phyloP scores from a whole-genome alignment of 768 basidiomycete species.

The Lactifluus volemus region DNA sequence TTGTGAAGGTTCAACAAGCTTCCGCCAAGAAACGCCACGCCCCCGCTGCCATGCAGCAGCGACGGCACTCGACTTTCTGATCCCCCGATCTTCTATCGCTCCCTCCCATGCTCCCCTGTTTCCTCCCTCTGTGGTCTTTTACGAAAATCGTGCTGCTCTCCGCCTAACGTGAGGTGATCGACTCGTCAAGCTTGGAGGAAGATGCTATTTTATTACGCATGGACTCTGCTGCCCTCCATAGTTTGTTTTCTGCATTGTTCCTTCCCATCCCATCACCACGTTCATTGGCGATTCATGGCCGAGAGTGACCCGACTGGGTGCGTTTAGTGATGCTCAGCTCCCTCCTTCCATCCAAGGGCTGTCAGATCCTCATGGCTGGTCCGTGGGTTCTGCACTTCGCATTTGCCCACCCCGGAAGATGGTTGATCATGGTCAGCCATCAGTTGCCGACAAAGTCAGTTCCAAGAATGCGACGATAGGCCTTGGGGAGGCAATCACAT shows the following conservation, averaged over 20 bases:
- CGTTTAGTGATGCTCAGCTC: conserved; percentile 20
- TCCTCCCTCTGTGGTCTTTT: conserved; percentile 15
- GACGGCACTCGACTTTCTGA: conserved; percentile 38
- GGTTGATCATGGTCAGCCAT: conserved; percentile 15
- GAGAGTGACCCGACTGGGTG: conserved; percentile 14
- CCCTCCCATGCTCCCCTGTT: neutral
- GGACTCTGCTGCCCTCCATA: conserved; percentile 16
- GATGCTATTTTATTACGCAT: conserved; percentile 18
- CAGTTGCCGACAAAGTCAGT: conserved; percentile 15
- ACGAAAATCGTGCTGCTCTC: conserved; percentile 19
- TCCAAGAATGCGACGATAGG: conserved; percentile 12
- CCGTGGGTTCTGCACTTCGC: conserved; percentile 4
- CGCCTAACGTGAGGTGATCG: conserved; percentile 21
- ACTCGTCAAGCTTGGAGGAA: conserved; percentile 21
- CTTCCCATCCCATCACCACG: no score
- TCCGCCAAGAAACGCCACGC: conserved; percentile 65
- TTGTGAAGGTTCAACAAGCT: conserved; percentile 63
- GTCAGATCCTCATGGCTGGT: conserved; percentile 15
- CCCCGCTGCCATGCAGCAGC: conserved; percentile 43
- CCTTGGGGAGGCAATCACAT: conserved; percentile 43
- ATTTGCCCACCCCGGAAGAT: conserved; percentile 11
- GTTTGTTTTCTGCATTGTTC: conserved; percentile 16
- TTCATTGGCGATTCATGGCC: conserved; percentile 4
- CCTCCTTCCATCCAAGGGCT: conserved; percentile 11
- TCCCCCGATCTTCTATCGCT: conserved; percentile 22